These are phyloP conservation scores for Arthrobotrys entomopaga DNA, from an alignment of 2,329 filamentous ascomycete genomes.

Conservation along the genomic window DNA sequence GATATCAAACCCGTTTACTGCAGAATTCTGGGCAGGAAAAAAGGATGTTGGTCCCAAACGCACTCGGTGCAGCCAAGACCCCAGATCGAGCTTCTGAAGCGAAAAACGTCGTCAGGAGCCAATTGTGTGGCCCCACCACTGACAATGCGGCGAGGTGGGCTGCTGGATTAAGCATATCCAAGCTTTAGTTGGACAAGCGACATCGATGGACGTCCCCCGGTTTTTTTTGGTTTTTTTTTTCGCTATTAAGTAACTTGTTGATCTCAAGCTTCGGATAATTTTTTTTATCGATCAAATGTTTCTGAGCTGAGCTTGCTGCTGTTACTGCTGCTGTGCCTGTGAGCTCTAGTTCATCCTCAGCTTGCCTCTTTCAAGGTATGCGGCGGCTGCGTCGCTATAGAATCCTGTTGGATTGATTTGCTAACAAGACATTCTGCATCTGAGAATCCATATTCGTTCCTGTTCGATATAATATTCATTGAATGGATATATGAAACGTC, in stretches of 20 bases:
- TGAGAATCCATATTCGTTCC: too few species aligned
- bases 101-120: slow-evolving; percentile 55
- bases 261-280: slow-evolving; percentile 27
- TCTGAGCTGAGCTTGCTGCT: too few species aligned
- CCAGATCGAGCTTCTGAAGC: slow-evolving; percentile 54
- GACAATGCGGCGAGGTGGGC: slow-evolving; percentile 52
- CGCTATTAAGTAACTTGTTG: too few species aligned
- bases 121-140: slow-evolving; percentile 44
- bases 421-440: too few species aligned
- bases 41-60: slow-evolving; percentile 52
- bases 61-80: slow-evolving; percentile 54
- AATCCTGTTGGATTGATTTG: background rate
- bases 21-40: slow-evolving; percentile 24
- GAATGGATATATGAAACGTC: background rate
- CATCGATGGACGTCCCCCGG: too few species aligned
- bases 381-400: slow-evolving; percentile 20
- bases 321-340: background rate
- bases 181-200: slow-evolving; percentile 12
- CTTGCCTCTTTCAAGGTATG: slow-evolving; percentile 29
- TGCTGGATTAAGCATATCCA: slow-evolving; percentile 43
- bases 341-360: slow-evolving; percentile 3
- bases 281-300: slow-evolving; percentile 12
- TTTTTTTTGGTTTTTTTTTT: too few species aligned
- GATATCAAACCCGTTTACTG: slow-evolving; percentile 28
- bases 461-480: too few species aligned